Conservation (phyloP, 2,329 filamentous ascomycete genomes). For the Penicillium sp. region DNA sequence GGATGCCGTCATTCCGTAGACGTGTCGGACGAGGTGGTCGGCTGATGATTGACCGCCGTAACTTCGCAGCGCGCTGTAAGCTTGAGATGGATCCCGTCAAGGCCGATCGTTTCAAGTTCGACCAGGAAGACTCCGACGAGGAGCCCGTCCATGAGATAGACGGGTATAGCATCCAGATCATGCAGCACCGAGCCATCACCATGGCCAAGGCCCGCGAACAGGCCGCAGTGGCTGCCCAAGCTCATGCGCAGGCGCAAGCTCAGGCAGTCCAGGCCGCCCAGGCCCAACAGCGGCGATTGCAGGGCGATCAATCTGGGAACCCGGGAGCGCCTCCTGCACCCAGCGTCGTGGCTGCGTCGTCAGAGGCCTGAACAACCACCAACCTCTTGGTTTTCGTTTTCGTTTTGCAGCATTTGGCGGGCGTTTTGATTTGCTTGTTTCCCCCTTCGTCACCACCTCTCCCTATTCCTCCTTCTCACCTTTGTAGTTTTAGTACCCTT, state of each 20-base stretch:
- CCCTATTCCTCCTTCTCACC: slow-evolving; percentile 18
- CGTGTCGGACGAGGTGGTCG: slow-evolving; percentile 82
- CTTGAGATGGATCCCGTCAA: slow-evolving; percentile 49
- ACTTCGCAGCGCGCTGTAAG: slow-evolving; percentile 58
- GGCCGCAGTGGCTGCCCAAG: slow-evolving; percentile 44
- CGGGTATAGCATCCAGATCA: slow-evolving; percentile 60
- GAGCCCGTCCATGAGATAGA: slow-evolving; percentile 74
- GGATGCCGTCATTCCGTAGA: slow-evolving; percentile 71
- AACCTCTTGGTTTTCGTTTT: slow-evolving; percentile 9
- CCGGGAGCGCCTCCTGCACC: slow-evolving; percentile 31
- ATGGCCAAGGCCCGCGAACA: slow-evolving; percentile 45
- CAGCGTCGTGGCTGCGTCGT: slow-evolving; percentile 27
- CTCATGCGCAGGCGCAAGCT: slow-evolving; percentile 44
- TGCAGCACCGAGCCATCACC: slow-evolving; percentile 57
- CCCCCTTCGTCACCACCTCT: slow-evolving; percentile 24
- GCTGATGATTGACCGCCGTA: slow-evolving; percentile 83
- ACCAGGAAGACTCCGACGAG: slow-evolving; percentile 80
- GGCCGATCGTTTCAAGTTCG: slow-evolving; percentile 80
- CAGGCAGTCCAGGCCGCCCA: slow-evolving; percentile 43
- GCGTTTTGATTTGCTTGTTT: slow-evolving; percentile 27
- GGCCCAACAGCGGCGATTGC: slow-evolving; percentile 39
- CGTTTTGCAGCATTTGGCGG: slow-evolving; percentile 34
- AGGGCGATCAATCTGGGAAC: slow-evolving; percentile 33
- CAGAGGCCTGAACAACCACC: slow-evolving; percentile 31
- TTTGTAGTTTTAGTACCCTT: slow-evolving; percentile 33